Evolutionary conservation across 768 basidiomycete genomes (phyloP).

Genomic region (Plicaturopsis crispa): DNA sequence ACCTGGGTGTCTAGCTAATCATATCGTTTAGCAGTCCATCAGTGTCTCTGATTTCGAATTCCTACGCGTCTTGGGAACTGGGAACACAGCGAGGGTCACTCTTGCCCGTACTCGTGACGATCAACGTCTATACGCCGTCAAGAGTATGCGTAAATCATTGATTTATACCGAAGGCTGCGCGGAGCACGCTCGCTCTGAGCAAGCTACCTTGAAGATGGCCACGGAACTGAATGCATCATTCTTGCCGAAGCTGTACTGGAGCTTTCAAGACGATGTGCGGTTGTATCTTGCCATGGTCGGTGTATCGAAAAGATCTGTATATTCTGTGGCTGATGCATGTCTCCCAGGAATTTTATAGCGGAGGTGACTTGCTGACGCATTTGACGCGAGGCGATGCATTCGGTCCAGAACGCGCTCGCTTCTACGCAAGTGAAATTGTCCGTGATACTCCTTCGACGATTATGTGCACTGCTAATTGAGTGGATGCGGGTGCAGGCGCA

Average conservation of each 20-base stretch:
- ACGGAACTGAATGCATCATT: slow-evolving; percentile 28
- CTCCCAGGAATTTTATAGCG: slow-evolving; percentile 26
- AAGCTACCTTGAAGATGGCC: slow-evolving; percentile 26
- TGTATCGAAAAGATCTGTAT: slow-evolving; percentile 2
- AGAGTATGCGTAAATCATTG: slow-evolving; percentile 14
- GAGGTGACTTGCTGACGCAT: slow-evolving; percentile 21
- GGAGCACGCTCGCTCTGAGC: slow-evolving; percentile 17
- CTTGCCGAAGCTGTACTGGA: slow-evolving; percentile 29
- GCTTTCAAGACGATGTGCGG: slow-evolving; percentile 30
- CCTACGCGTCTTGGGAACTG: slow-evolving; percentile 11
- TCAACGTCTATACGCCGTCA: slow-evolving; percentile 23
- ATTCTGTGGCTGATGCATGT: slow-evolving; percentile 10
- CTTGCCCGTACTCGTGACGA: slow-evolving; percentile 23
- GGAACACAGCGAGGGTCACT: slow-evolving; percentile 6
- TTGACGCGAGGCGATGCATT: slow-evolving; percentile 26
- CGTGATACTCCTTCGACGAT: slow-evolving; percentile 8
- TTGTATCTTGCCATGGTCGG: slow-evolving; percentile 34
- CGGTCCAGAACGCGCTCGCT: slow-evolving; percentile 24
- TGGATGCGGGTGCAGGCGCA: slow-evolving; percentile 17
- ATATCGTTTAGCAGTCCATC: neutral
- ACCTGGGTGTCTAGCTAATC: slow-evolving; percentile 10
- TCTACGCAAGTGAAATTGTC: slow-evolving; percentile 45
- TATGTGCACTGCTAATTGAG: neutral
- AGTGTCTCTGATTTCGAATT: slow-evolving; percentile 28
- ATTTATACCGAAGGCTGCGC: slow-evolving; percentile 12